Conservation (phyloP, 2,329 filamentous ascomycete genomes). For the Periconia sp. region DNA sequence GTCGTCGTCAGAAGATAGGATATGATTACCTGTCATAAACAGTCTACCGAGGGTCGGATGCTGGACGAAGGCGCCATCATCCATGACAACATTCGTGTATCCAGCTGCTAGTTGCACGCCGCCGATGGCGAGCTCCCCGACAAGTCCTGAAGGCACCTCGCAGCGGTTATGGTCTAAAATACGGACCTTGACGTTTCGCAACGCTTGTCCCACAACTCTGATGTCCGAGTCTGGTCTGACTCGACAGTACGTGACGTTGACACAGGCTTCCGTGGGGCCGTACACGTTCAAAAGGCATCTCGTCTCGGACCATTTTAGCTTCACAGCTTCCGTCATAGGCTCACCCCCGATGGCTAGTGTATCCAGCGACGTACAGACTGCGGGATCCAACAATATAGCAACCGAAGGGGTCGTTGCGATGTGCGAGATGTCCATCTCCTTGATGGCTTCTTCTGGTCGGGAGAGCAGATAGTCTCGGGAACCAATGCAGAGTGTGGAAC, state of each 20-base stretch:
- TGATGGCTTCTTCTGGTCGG: conserved; percentile 54
- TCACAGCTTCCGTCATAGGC: conserved; percentile 4
- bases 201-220: no score
- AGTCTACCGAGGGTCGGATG: background rate
- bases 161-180: conserved; percentile 28
- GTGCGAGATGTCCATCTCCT: conserved; percentile 34
- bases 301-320: conserved; percentile 11
- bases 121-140: conserved; percentile 29
- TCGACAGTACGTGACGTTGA: conserved; percentile 31
- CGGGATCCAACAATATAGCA: conserved; percentile 7
- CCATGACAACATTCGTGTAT: conserved; percentile 27
- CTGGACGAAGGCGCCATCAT: conserved; percentile 6
- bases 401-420: conserved; percentile 12
- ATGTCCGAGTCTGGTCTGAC: no score
- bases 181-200: conserved; percentile 15
- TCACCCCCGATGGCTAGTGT: conserved; percentile 14
- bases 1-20: no score
- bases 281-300: conserved; percentile 19
- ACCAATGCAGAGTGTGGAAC: conserved; percentile 63
- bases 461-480: conserved; percentile 50
- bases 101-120: conserved; percentile 19
- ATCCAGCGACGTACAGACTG: conserved; percentile 3
- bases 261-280: conserved; percentile 35
- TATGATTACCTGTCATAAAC: no score
- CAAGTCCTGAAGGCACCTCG: conserved; percentile 16